phyloP scores from a whole-genome alignment of 306 rosid species.

The Herpetospermum pedunculosum region DNA sequence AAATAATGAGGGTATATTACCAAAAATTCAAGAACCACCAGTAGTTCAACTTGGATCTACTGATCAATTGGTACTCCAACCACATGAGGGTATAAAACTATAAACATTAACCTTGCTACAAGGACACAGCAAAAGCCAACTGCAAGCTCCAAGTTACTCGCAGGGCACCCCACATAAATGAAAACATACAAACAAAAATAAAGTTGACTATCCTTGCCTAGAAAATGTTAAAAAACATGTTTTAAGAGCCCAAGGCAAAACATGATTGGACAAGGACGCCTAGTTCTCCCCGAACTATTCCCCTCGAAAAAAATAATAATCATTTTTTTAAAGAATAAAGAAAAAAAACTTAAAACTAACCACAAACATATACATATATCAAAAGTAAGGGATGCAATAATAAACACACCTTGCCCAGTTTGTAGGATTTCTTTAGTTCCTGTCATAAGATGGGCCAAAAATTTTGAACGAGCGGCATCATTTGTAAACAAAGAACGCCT shows the following conservation, averaged over 20 bases:
- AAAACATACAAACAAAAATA: not conserved
- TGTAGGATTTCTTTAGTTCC: slow-evolving; percentile 99
- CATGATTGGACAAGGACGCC: not conserved
- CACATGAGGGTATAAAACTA: not conserved
- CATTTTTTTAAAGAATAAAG: not conserved
- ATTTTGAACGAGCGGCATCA: slow-evolving; percentile 94
- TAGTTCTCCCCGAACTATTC: not conserved
- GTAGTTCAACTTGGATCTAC: not conserved
- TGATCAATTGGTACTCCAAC: not conserved
- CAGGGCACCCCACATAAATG: not conserved
- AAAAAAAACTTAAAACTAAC: not conserved
- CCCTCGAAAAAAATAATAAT: not conserved
- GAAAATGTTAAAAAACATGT: not conserved
- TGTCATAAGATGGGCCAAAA: slow-evolving; percentile 97
- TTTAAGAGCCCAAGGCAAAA: not conserved
- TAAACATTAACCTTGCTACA: not conserved
- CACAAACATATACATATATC: slow-evolving; percentile 1
- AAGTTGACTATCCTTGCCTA: not conserved
- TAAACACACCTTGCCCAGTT: slow-evolving; percentile 89
- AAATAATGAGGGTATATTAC: not conserved
- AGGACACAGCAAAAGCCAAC: not conserved
- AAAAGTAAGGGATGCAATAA: slow-evolving; percentile 19
- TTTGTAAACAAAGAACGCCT: slow-evolving; percentile 96
- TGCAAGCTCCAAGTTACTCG: not conserved
- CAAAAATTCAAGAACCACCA: not conserved